Evolutionary conservation across 1,139 yeast genomes (phyloP).

Genomic region (Zygosaccharomyces pseudobailii): DNA sequence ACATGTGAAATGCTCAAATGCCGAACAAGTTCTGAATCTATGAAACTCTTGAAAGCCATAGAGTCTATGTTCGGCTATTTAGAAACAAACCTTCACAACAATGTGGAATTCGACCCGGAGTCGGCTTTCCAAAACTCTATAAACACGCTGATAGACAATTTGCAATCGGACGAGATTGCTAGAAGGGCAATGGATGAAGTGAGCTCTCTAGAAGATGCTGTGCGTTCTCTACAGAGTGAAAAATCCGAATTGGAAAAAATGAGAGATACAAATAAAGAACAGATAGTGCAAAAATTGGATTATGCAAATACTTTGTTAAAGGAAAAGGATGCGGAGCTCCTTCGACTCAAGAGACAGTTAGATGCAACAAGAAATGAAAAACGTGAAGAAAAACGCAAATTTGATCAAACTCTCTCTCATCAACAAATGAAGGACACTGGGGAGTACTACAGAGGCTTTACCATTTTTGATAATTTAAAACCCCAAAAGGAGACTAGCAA

Average conservation of each 20-base stretch:
- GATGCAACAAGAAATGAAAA: constrained; percentile 46
- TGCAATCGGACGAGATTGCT: constrained; percentile 84
- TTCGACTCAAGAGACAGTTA: constrained; percentile 39
- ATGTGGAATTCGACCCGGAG: constrained; percentile 45
- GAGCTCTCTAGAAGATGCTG: constrained; percentile 49
- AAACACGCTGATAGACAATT: constrained; percentile 61
- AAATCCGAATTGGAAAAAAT: constrained; percentile 67
- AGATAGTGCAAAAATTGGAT: constrained; percentile 59
- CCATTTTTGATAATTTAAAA: constrained; percentile 11
- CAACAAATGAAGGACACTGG: constrained; percentile 6
- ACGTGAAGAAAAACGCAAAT: constrained; percentile 60
- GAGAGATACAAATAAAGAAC: constrained; percentile 51
- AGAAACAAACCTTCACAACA: constrained; percentile 44
- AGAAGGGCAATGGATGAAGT: constrained; percentile 68
- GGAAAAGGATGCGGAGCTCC: constrained; percentile 53
- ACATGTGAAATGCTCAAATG: constrained; percentile 20
- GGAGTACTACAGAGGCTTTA: neutral
- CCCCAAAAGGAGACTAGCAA: neutral
- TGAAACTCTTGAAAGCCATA: constrained; percentile 41
- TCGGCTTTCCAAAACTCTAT: constrained; percentile 73
- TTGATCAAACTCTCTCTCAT: constrained; percentile 56
- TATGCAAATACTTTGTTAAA: constrained; percentile 55
- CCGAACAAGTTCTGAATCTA: constrained; percentile 32
- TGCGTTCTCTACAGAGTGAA: constrained; percentile 40
- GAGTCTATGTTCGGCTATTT: constrained; percentile 70